Evolutionary conservation across 2,329 filamentous ascomycete genomes (phyloP).

Genomic region (Leptodontidium sp.): DNA sequence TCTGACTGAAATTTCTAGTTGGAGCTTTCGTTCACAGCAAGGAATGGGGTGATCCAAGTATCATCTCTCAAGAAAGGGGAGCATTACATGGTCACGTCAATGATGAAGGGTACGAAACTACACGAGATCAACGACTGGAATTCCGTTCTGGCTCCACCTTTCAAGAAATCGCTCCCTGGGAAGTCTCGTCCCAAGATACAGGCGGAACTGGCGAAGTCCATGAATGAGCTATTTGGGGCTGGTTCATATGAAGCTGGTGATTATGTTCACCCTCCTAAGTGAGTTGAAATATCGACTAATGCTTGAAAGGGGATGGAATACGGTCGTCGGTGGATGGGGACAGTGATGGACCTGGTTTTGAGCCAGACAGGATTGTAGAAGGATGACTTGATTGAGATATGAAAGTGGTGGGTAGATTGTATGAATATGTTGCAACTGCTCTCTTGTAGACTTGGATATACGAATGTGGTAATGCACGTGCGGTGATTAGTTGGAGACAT

Average conservation of each 20-base stretch:
- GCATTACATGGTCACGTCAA: background rate
- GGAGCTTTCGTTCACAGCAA: conserved; percentile 20
- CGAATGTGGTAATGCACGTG: too few relatives aligned
- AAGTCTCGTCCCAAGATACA: background rate
- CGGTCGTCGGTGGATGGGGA: background rate
- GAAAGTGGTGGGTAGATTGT: too few relatives aligned
- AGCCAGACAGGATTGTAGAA: background rate
- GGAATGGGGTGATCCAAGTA: conserved; percentile 21
- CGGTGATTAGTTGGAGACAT: too few relatives aligned
- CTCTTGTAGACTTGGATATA: too few relatives aligned
- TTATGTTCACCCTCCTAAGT: background rate
- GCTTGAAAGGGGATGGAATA: background rate
- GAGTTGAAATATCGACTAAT: background rate
- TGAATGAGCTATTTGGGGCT: conserved; percentile 24
- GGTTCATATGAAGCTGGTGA: conserved; percentile 5
- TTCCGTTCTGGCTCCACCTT: conserved; percentile 5
- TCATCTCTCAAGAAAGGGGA: conserved; percentile 9
- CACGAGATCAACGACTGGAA: conserved; percentile 30
- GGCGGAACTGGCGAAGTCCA: background rate
- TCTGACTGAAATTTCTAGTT: conserved; percentile 13
- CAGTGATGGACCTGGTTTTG: background rate
- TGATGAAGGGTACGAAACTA: conserved; percentile 18
- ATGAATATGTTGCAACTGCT: background rate
- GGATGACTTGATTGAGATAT: background rate
- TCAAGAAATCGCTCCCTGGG: conserved; percentile 9